Conservation (phyloP, 805 yeast genomes). For the Saccharomycopsis sp. region DNA sequence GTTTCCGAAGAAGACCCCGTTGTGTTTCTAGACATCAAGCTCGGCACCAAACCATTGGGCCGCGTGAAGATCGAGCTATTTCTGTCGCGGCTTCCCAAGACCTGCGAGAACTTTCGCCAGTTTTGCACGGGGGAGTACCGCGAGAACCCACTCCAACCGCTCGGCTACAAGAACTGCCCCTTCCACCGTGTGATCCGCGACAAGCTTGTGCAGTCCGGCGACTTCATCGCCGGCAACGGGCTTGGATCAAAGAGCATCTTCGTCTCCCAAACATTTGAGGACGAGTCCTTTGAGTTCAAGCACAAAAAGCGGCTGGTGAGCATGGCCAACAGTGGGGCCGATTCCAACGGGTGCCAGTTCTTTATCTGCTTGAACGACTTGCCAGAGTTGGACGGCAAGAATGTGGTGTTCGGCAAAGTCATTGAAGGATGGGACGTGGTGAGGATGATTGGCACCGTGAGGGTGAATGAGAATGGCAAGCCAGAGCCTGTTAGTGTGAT, state of each 20-base stretch:
- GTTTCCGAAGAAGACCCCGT: too few relatives aligned
- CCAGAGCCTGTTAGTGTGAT: conserved; percentile 24
- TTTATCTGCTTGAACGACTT: conserved; percentile 31
- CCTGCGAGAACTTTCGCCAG: conserved; percentile 44
- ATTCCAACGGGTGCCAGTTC: conserved; percentile 41
- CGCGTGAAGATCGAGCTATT: conserved; percentile 38
- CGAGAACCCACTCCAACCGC: conserved; percentile 31
- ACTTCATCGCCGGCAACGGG: conserved; percentile 37
- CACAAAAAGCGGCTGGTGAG: conserved; percentile 28
- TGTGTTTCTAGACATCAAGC: conserved; percentile 36
- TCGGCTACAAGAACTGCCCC: conserved; percentile 33
- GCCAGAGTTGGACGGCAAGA: conserved; percentile 36
- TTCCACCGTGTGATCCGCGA: conserved; percentile 36
- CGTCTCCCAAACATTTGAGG: conserved; percentile 30
- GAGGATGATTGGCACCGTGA: conserved; percentile 25
- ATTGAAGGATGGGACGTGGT: conserved; percentile 33
- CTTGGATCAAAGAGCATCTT: conserved; percentile 35
- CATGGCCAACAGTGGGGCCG: conserved; percentile 37
- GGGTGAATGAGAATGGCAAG: conserved; percentile 26
- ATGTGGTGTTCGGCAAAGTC: conserved; percentile 42
- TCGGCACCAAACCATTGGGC: conserved; percentile 29
- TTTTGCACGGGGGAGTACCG: conserved; percentile 42
- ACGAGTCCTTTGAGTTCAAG: conserved; percentile 33
- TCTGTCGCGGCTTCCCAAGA: conserved; percentile 33
- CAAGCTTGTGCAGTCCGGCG: conserved; percentile 43